Evolutionary conservation across 2,329 filamentous ascomycete species (phyloP), one percentile per base, ranked within the genome.

Genomic region (Sporothrix brasiliensis): DNA sequence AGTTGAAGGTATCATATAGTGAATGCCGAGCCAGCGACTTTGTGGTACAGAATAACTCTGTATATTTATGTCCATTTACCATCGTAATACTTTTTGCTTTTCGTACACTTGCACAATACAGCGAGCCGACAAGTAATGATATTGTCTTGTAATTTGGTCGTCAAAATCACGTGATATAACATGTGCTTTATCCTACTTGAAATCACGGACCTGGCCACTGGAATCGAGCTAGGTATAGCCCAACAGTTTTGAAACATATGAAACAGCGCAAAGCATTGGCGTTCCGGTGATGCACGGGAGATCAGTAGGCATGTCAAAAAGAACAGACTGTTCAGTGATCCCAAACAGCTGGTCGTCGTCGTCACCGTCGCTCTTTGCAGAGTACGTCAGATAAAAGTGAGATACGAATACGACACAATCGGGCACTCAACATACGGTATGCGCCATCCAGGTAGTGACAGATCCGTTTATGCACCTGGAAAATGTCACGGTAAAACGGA

Each of bases 191-290:
- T 34, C 6, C 7, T 13, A n/a, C 58, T 44, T 19, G 21, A 24
- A 61, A 24, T 10, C 10, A 19, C 39, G 10, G 39, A n/a, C 60
- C 60, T 34, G 60, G 61, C 21, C 44, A 24, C 61, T 65, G 61
- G 61, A 65, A 50, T 34, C 61, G 34, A 65, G 61, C 13, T 44
- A 50, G 60, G 60, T 50, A 65, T 44, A 11, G 44, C 44, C 61
- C 44, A 44, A 65, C 61, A 34, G 61, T 34, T 65, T 49, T 65
- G 61, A 50, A 65, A 61, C 58, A 44, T n/a, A 19, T 27, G 53
- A 56, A 56, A 60, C 56, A 41, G 58, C n/a, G 58, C n/a, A 34
- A 34, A 34, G 58, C n/a, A n/a, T 49, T 65, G 60, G 41, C 24
- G 60, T 65, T 30, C 41, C 60, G 34, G 21, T 47, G 60, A n/a